Conservation (phyloP, 495 filamentous ascomycete species). For the Penicillium lagena region DNA sequence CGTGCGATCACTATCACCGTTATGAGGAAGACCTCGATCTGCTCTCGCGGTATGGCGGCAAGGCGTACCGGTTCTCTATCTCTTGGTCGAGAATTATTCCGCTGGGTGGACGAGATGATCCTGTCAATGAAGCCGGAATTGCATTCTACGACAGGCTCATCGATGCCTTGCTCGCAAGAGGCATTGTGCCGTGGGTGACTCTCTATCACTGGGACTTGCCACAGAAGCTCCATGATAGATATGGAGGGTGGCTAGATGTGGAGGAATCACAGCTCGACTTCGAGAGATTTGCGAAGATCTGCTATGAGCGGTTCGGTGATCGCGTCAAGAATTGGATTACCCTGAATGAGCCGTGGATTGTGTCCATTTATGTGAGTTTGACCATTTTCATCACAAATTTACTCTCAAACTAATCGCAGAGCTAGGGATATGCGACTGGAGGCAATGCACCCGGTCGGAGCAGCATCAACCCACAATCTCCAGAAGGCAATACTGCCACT, state of each 20-base stretch:
- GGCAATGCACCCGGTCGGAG: conserved; percentile 11
- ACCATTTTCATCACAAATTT: too few species aligned
- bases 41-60: conserved; percentile 52
- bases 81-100: conserved; percentile 66
- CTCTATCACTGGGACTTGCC: conserved; percentile 45
- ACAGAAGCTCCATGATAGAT: conserved; percentile 33
- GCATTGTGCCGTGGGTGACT: conserved; percentile 37
- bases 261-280: conserved; percentile 34
- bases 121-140: conserved; percentile 30
- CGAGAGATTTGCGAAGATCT: conserved; percentile 32
- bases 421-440: conserved; percentile 8
- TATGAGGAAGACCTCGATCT: conserved; percentile 60
- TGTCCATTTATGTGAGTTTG: conserved; percentile 24
- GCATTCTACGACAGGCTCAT: conserved; percentile 35
- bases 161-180: conserved; percentile 26
- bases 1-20: conserved; percentile 65
- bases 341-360: conserved; percentile 42
- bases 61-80: conserved; percentile 62
- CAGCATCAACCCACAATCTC: conserved; percentile 16
- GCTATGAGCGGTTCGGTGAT: conserved; percentile 28
- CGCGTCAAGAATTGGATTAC: conserved; percentile 45
- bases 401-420: background rate
- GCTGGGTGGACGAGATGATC: conserved; percentile 22
- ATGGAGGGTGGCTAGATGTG: conserved; percentile 33
- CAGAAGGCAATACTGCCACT: conserved; percentile 13